phyloP scores from a whole-genome alignment of 148 eudicot genomes.

The Simmondsia chinensis region DNA sequence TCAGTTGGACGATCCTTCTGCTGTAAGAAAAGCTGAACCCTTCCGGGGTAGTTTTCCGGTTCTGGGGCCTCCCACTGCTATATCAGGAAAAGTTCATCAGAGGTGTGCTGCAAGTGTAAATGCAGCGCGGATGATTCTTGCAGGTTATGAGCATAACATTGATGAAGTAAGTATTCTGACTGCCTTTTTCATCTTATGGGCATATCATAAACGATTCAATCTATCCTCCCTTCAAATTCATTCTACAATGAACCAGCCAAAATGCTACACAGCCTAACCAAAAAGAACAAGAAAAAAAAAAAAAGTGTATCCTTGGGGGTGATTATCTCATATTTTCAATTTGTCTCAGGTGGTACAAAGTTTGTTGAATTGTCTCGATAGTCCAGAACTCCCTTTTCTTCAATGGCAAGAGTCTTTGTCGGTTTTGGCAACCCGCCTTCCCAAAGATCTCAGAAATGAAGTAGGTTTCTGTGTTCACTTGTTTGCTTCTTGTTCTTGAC shows the following conservation, averaged over 20 bases:
- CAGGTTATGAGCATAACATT: slow-evolving; percentile 91
- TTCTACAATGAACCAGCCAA: too few relatives aligned
- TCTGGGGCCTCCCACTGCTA: slow-evolving; percentile 87
- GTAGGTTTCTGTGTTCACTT: slow-evolving; percentile 18
- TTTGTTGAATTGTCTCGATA: slow-evolving; percentile 84
- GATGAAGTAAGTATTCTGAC: slow-evolving; percentile 56
- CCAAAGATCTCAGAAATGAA: slow-evolving; percentile 79
- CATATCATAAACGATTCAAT: too few relatives aligned
- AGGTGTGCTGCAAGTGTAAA: slow-evolving; percentile 87
- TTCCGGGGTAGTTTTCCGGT: slow-evolving; percentile 79
- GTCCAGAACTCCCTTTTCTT: slow-evolving; percentile 92
- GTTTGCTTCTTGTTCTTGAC: slow-evolving; percentile 1
- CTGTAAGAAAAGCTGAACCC: slow-evolving; percentile 98
- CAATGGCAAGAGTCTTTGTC: slow-evolving; percentile 99
- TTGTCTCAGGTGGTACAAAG: slow-evolving; percentile 70
- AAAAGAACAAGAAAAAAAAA: too few relatives aligned
- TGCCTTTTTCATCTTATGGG: too few relatives aligned
- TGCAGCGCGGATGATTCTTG: slow-evolving; percentile 92
- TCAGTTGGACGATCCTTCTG: slow-evolving; percentile 96
- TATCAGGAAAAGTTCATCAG: slow-evolving; percentile 98
- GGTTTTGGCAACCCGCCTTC: slow-evolving; percentile 89
- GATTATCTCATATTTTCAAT: not conserved
- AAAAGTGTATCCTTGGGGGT: too few relatives aligned
- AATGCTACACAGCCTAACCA: too few relatives aligned
- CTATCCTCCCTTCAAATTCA: too few relatives aligned